These are phyloP conservation scores for Gossypium schwendimanii DNA, from an alignment of 441 rosid species.

Conservation along the genomic window DNA sequence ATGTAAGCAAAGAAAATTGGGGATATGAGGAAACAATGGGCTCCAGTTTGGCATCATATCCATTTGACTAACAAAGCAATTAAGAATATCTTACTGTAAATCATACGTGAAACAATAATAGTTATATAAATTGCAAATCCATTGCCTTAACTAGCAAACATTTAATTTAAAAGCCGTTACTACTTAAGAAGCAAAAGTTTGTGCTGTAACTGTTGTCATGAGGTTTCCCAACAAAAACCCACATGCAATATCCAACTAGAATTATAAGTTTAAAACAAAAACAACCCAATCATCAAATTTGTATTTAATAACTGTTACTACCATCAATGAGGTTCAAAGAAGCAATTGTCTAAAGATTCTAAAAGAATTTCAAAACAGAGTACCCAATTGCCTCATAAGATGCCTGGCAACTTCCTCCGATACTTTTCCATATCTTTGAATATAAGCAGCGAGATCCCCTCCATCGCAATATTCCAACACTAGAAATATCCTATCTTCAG, in stretches of 20 bases:
- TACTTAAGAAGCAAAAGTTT: slow-evolving; percentile 3
- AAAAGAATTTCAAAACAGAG: background rate
- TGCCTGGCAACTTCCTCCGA: slow-evolving; percentile 64
- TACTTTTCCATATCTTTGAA: slow-evolving; percentile 55
- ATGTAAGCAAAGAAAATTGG: background rate
- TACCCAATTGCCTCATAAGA: slow-evolving; percentile 79
- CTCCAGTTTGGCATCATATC: slow-evolving; percentile 9
- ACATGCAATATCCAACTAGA: background rate
- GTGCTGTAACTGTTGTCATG: background rate
- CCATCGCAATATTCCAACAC: slow-evolving; percentile 88
- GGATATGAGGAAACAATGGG: background rate
- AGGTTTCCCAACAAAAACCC: slow-evolving; percentile 2
- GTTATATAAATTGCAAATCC: background rate
- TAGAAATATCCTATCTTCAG: slow-evolving; percentile 51
- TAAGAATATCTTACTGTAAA: background rate
- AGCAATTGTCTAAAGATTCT: background rate
- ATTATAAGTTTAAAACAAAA: background rate
- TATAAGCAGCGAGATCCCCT: slow-evolving; percentile 72
- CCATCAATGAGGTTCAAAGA: background rate
- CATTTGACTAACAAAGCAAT: background rate
- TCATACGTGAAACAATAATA: background rate
- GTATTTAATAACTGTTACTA: background rate
- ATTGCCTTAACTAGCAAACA: background rate
- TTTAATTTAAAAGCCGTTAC: background rate
- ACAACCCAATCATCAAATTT: slow-evolving; percentile 32